Evolutionary conservation across 2,329 filamentous ascomycete genomes (phyloP), one percentile per base, ranked within the genome.

Genomic region (Didymella sp.): DNA sequence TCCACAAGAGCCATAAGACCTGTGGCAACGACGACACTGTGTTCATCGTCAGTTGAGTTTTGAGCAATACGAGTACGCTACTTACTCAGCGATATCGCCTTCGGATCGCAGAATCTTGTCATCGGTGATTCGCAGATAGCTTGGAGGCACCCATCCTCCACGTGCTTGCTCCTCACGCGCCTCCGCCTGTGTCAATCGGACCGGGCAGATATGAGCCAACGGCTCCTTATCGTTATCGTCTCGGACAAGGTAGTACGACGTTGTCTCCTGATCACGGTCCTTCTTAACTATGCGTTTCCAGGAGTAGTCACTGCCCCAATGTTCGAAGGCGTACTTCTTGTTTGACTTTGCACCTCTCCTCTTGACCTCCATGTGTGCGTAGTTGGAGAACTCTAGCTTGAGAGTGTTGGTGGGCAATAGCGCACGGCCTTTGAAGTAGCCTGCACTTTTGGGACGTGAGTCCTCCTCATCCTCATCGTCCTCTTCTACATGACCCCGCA

Each of bases 321-420:
- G 96, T 72, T 94, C 89, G 69, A 96, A 97, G 52, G 92, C 90
- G 75, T 97, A 98, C 60, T 87, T 85, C 77, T 92, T 94, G 61
- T 82, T 82, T 41, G 83, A 80, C 64, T 86, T 87, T 47, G 84
- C 80, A 6, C 89, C 89, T 22, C 85, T 82, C 38, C 91, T 86
- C 64, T 85, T 87, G 47, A 99, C 79, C 63, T 96, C 90, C 37
- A 98, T 87, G 67, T 95, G 92, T 2, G 94, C 94, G 74, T 99
- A 99, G 79, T 98, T 99, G 64, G 92, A 96, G 74, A 97, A 99
- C 74, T 98, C 94, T 30, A 99, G 84, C 77, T 92, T 91, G 74
- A 94, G 90, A 31, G 85, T 89, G 75, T 96, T 92, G 56, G 88
- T 90, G 17, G 90, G 85, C 41, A 77, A 71, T 58, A 76, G 61